phyloP scores from a whole-genome alignment of 805 yeast species.

The Priceomyces melissophilus region DNA sequence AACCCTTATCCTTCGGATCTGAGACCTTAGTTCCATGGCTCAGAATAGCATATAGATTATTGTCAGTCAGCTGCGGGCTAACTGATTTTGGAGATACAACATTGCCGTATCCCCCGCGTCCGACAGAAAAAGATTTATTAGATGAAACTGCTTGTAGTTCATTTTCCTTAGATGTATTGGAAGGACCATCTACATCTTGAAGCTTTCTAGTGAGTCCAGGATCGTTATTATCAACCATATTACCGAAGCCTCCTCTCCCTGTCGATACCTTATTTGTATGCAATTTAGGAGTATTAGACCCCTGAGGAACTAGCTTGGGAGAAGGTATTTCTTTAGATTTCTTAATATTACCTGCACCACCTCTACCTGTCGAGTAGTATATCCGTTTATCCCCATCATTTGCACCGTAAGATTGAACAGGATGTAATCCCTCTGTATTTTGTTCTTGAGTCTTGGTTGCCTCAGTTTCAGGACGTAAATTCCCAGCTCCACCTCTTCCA shows the following conservation, averaged over 20 bases:
- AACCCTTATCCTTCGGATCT: slow-evolving; percentile 25
- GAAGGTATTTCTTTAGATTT: slow-evolving; percentile 41
- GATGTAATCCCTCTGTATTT: slow-evolving; percentile 5
- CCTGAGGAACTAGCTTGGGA: slow-evolving; percentile 56
- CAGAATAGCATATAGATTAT: slow-evolving; percentile 31
- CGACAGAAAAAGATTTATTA: slow-evolving; percentile 47
- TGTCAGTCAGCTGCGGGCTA: slow-evolving; percentile 8
- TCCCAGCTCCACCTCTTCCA: slow-evolving; percentile 41
- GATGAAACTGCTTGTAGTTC: slow-evolving; percentile 44
- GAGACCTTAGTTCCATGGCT: slow-evolving; percentile 28
- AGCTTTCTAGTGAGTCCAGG: slow-evolving; percentile 56
- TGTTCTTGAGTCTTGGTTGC: slow-evolving; percentile 15
- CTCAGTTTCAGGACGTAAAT: slow-evolving; percentile 19
- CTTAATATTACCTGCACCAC: slow-evolving; percentile 72
- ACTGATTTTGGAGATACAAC: slow-evolving; percentile 35
- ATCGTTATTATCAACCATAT: slow-evolving; percentile 63
- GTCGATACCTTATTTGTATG: slow-evolving; percentile 58
- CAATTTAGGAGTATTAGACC: slow-evolving; percentile 59
- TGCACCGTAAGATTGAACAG: slow-evolving; percentile 7
- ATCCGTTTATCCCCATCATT: slow-evolving; percentile 30
- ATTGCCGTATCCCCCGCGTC: slow-evolving; percentile 68
- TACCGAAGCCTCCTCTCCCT: slow-evolving; percentile 79
- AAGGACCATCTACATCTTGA: slow-evolving; percentile 57
- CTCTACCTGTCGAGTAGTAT: slow-evolving; percentile 68
- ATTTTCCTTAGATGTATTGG: slow-evolving; percentile 15